phyloP scores from a whole-genome alignment of 352 stramenopile genomes.

The Halophytophthora batemanensis region DNA sequence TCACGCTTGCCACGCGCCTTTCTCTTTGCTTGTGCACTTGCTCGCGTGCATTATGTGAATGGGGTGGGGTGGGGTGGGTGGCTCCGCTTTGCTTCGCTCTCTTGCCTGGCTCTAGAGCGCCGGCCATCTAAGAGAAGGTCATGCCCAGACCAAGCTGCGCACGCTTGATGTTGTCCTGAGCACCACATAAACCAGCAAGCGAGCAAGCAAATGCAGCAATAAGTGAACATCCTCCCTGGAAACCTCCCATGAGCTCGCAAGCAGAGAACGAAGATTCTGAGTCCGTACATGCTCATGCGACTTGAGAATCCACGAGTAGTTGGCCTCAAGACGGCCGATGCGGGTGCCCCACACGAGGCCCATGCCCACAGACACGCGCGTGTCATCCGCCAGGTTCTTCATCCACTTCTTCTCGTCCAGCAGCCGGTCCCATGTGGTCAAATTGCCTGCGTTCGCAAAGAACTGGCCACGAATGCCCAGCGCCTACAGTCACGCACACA shows the following conservation, averaged over 20 bases:
- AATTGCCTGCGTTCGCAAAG: slow-evolving; percentile 89
- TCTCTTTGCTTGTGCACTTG: not conserved
- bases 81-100: not conserved
- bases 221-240: not conserved
- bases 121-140: slow-evolving; percentile 67
- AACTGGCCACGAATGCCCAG: slow-evolving; percentile 85
- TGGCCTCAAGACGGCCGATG: slow-evolving; percentile 87
- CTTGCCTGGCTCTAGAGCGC: slow-evolving; percentile 13
- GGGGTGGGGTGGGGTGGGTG: too few relatives aligned
- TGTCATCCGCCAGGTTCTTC: slow-evolving; percentile 86
- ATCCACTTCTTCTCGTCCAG: slow-evolving; percentile 90
- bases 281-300: slow-evolving; percentile 73
- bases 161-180: slow-evolving; percentile 84
- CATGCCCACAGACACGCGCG: slow-evolving; percentile 79
- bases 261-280: too few relatives aligned
- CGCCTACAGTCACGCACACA: slow-evolving; percentile 35
- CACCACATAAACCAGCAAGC: slow-evolving; percentile 3
- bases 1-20: too few relatives aligned
- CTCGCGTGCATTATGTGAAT: not conserved
- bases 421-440: slow-evolving; percentile 83
- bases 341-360: slow-evolving; percentile 85
- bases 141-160: slow-evolving; percentile 82
- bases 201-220: not conserved
- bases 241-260: too few relatives aligned
- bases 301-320: slow-evolving; percentile 91